These are phyloP conservation scores for Paulownia fortunei DNA, from an alignment of 257 asterid species.

Conservation along the genomic window DNA sequence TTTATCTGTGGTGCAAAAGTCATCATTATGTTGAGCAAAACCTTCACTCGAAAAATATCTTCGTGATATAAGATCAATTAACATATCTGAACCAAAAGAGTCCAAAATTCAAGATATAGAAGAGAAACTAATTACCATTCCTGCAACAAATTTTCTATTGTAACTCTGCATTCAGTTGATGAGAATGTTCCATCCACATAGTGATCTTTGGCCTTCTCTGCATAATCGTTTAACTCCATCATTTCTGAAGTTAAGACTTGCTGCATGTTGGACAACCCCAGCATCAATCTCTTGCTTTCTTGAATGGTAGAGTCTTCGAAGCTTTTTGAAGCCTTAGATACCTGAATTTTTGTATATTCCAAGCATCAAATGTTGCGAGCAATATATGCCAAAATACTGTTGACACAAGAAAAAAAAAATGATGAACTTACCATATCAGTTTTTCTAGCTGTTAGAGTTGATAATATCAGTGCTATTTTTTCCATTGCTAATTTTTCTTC, in stretches of 20 bases:
- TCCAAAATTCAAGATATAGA: slow-evolving; percentile 1
- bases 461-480: slow-evolving; percentile 66
- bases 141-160: slow-evolving; percentile 63
- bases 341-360: slow-evolving; percentile 46
- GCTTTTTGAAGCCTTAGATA: slow-evolving; percentile 63
- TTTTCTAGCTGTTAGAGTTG: slow-evolving; percentile 61
- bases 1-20: not conserved
- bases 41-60: not conserved
- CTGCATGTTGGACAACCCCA: slow-evolving; percentile 61
- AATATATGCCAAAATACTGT: not conserved
- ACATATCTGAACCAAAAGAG: not conserved
- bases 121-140: slow-evolving; percentile 56
- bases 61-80: not conserved
- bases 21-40: not conserved
- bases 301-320: slow-evolving; percentile 55
- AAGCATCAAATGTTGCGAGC: slow-evolving; percentile 16
- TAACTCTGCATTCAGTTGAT: slow-evolving; percentile 49
- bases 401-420: not conserved
- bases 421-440: slow-evolving; percentile 54
- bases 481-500: slow-evolving; percentile 72
- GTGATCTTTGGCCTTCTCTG: slow-evolving; percentile 54
- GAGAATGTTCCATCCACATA: slow-evolving; percentile 59
- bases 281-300: slow-evolving; percentile 59
- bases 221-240: slow-evolving; percentile 52
- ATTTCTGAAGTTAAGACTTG: slow-evolving; percentile 56